Conservation (phyloP, 768 basidiomycete species). For the Rhodotorula sphaerocarpa region DNA sequence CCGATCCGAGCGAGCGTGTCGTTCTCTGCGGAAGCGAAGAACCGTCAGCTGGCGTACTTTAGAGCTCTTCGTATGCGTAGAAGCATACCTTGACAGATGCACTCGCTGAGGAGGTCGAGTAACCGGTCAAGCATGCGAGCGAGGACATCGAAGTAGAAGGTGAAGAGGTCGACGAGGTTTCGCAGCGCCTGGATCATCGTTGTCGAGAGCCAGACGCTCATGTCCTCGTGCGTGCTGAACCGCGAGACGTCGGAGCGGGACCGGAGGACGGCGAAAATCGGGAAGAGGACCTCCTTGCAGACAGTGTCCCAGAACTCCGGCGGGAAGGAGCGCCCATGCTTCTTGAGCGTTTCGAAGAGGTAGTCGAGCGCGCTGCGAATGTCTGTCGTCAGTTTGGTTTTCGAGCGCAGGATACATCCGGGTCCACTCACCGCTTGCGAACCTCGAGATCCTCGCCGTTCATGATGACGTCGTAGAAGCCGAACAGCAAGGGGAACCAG, state of each 20-base stretch:
- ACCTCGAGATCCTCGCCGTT: constrained; percentile 98
- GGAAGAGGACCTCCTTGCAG: constrained; percentile 91
- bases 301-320: constrained; percentile 97
- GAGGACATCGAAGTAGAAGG: constrained; percentile 84
- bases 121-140: constrained; percentile 88
- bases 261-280: constrained; percentile 91
- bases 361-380: constrained; percentile 87
- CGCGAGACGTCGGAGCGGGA: constrained; percentile 84
- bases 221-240: constrained; percentile 93
- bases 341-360: constrained; percentile 85
- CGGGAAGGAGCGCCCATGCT: constrained; percentile 72
- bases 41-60: neutral
- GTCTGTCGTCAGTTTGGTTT: constrained; percentile 1
- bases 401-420: neutral
- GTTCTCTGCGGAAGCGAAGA: constrained; percentile 59
- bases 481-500: constrained; percentile 93
- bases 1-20: constrained; percentile 96
- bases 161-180: constrained; percentile 89
- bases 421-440: constrained; percentile 66
- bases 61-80: neutral
- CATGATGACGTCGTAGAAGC: constrained; percentile 99
- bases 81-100: constrained; percentile 88
- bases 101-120: constrained; percentile 82
- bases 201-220: constrained; percentile 98
- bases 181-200: constrained; percentile 98